Conservation (phyloP, 1,139 yeast species). For the Pneumocystis jirovecii region DNA sequence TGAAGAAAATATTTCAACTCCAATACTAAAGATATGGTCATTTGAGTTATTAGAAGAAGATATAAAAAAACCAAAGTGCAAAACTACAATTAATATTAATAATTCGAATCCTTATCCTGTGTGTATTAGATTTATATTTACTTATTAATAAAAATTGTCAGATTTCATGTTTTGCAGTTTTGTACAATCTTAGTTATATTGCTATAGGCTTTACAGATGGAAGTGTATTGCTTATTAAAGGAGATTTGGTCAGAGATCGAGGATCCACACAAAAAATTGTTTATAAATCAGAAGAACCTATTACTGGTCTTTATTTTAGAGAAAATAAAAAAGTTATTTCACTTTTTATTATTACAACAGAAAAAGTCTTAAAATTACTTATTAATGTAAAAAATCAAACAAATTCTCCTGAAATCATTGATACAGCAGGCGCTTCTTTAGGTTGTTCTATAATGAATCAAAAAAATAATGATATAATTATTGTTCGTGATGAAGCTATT, state of each 20-base stretch:
- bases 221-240: conserved; percentile 62
- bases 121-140: neutral
- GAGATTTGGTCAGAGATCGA: conserved; percentile 74
- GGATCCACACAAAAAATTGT: conserved; percentile 78
- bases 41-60: conserved; percentile 31
- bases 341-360: conserved; percentile 53
- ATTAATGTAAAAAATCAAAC: conserved; percentile 58
- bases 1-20: conserved; percentile 42
- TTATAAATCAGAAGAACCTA: conserved; percentile 59
- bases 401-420: conserved; percentile 47
- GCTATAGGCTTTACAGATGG: conserved; percentile 87
- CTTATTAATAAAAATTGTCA: conserved; percentile 1
- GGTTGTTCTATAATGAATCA: conserved; percentile 43
- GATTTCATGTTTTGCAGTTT: conserved; percentile 42
- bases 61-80: conserved; percentile 27
- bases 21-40: conserved; percentile 69
- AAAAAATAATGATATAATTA: conserved; percentile 32
- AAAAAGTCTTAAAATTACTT: conserved; percentile 60
- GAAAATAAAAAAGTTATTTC: conserved; percentile 24
- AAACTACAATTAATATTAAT: conserved; percentile 30
- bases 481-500: conserved; percentile 39
- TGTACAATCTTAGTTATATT: conserved; percentile 45
- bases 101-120: conserved; percentile 55
- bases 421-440: conserved; percentile 56
- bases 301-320: conserved; percentile 57